A percentile compares a stretch with the other conserved stretches of the same genome.
phyloP scores from a whole-genome alignment of 495 filamentous ascomycete species.

The Hypoxylon cercidicola region DNA sequence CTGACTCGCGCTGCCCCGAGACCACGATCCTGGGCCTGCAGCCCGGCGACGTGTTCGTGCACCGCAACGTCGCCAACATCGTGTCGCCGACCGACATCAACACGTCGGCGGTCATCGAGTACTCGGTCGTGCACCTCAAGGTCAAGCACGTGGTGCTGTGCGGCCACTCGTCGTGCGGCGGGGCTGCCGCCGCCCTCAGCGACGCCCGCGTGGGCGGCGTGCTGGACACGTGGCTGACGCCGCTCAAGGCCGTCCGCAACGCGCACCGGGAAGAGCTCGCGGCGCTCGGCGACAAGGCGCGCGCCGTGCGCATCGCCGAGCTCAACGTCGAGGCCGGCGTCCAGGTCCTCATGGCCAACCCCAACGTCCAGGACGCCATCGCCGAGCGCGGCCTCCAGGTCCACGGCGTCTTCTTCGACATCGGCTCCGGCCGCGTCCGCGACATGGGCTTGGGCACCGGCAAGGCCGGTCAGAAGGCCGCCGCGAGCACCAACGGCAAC shows the following conservation, averaged over 20 bases:
- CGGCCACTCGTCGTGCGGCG: slow-evolving; percentile 86
- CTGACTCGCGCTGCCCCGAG: slow-evolving; percentile 88
- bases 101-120: slow-evolving; percentile 82
- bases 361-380: slow-evolving; percentile 71
- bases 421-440: slow-evolving; percentile 67
- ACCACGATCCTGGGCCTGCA: slow-evolving; percentile 82
- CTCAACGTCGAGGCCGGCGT: slow-evolving; percentile 76
- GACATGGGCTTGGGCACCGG: slow-evolving; percentile 64
- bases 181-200: slow-evolving; percentile 73
- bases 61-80: slow-evolving; percentile 95
- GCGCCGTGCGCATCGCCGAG: slow-evolving; percentile 68
- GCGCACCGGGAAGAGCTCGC: slow-evolving; percentile 66
- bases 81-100: slow-evolving; percentile 80
- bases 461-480: slow-evolving; percentile 38
- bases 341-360: slow-evolving; percentile 68
- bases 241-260: slow-evolving; percentile 69
- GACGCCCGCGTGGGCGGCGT: slow-evolving; percentile 75
- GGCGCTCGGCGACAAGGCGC: slow-evolving; percentile 58
- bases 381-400: slow-evolving; percentile 75
- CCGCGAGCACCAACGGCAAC: slow-evolving; percentile 21
- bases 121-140: slow-evolving; percentile 76
- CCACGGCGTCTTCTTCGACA: slow-evolving; percentile 77
- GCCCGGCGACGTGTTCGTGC: slow-evolving; percentile 91
- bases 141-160: slow-evolving; percentile 87
- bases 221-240: slow-evolving; percentile 85